Evolutionary conservation across 176 grass and related monocot species (phyloP), one percentile per base, ranked within the genome.

Genomic region (Olyra latifolia): DNA sequence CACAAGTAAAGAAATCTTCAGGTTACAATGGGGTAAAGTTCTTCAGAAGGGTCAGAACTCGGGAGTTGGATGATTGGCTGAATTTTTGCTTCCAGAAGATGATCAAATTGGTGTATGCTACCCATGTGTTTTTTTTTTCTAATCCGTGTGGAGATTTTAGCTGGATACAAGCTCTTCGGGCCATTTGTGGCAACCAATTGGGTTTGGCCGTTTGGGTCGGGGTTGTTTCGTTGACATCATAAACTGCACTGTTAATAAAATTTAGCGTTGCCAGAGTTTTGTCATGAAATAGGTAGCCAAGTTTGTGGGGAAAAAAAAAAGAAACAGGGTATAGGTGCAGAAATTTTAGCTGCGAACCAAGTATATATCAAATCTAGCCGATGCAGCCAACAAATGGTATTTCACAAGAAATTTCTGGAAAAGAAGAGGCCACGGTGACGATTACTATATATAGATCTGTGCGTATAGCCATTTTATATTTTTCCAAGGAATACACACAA

Each of bases 1-100:
- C 63, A 57, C 22, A 69, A 85, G 82, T 80, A 84, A 89, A 84
- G 24, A 80, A 61, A 69, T 59, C 28, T 67, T 56, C 48, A 59
- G 49, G 66, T 71, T 71, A 10, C 27, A 38, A 35, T 16, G 27
- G 59, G 27, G 24, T 16, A 30, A 5, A 30, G 27, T 62, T 62
- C 13, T 30, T 30, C 6, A 13, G 13, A 30, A 60, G 24, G 5
- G 22, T 28, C 5, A 28, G 57, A n/a, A n/a, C n/a, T n/a, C n/a
- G n/a, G n/a, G 28, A 29, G 27, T 16, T 7, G 25, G 58, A 61
- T 29, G 58, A 62, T 62, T 30, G 23, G 10, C 53, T 56, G 4
- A 6, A 13, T 59, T 27, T 59, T 14, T 11, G 11, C 23, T 14
- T 59, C 23, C 4, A 6, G 25, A 59, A 24, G 57, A 28, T 28